Evolutionary conservation across 805 yeast genomes (phyloP).

Genomic region (Blastobotrys mokoenaii): DNA sequence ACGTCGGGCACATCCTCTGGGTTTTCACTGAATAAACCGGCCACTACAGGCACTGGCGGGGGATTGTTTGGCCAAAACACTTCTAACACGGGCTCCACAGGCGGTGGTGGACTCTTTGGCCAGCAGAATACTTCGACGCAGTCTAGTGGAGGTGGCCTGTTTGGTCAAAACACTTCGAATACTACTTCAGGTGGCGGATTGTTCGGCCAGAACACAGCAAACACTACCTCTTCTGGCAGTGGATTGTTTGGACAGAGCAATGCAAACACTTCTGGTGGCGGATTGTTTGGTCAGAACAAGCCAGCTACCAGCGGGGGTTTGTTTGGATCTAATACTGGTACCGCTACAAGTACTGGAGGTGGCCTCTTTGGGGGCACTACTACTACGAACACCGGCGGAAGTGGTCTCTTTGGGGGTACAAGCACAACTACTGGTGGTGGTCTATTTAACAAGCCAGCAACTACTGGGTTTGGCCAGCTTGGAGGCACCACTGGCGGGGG

Average conservation of each 20-base stretch:
- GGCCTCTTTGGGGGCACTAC: conserved; percentile 14
- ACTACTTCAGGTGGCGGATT: conserved; percentile 27
- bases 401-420: conserved; percentile 25
- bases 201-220: conserved; percentile 26
- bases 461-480: conserved; percentile 16
- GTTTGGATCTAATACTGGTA: conserved; percentile 18
- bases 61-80: background rate
- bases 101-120: conserved; percentile 33
- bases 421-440: conserved; percentile 18
- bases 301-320: conserved; percentile 13
- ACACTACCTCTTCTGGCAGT: too few relatives aligned
- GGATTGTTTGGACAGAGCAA: conserved; percentile 29
- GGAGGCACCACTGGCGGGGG: conserved; percentile 5
- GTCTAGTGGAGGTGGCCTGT: too few relatives aligned
- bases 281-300: conserved; percentile 4
- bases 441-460: conserved; percentile 18
- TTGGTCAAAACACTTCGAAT: conserved; percentile 2
- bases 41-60: background rate
- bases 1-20: background rate
- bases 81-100: conserved; percentile 3
- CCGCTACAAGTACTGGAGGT: conserved; percentile 9
- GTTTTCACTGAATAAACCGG: background rate
- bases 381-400: conserved; percentile 17
- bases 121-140: too few relatives aligned
- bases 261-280: conserved; percentile 1